Base-by-base conservation (phyloP, 1,139 yeast genomes). In the Yamadazyma trypodendri region DNA sequence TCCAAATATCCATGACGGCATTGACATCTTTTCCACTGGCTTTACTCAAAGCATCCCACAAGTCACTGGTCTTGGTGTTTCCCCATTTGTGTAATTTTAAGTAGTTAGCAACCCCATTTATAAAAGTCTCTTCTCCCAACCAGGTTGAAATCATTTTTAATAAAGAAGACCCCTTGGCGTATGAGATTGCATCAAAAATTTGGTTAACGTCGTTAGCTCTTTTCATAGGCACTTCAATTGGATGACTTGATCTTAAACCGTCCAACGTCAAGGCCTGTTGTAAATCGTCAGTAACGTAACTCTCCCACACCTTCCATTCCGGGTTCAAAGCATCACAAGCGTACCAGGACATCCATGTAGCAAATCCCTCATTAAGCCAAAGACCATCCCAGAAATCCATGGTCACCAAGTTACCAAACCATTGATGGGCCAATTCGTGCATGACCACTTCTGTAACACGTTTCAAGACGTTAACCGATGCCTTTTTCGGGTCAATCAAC, bases 1-100 rank as follows among this genome's bases (percentile, higher is more conserved):
- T 86, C 96, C 96, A 88, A 41, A 79, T 71, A 51, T 81, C 79
- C 95, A 88, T 87, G 40, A 84, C 83, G 41, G 68, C 63, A 43
- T 74, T 77, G 39, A 88, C 88, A 50, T 87, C 88, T 58, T 84
- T 75, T 34, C 95, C 94, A 34, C 89, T 77, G 29, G 79, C 92
- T 38, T 79, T 84, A 35, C 84, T 65, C 40, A 87, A 69, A 22
- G 94, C 83, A 40, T 72, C 74, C 96, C 96, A 88, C 55, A 88
- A 75, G 56, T 88, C 96, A 31, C 78, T 72, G 21, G 96, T 84
- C 51, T 79, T 69, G 27, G 96, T 87, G 63, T 88, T 88, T 35
- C 85, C 82, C 65, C 80, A 88, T 55, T 80, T 75, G 65, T 87
- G 89, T 47, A 76, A 75, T 56, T 81, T 79, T 62, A 87, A 75